Evolutionary conservation across 1,284 basidiomycete species (phyloP).

Genomic region (Irpex lacteus): DNA sequence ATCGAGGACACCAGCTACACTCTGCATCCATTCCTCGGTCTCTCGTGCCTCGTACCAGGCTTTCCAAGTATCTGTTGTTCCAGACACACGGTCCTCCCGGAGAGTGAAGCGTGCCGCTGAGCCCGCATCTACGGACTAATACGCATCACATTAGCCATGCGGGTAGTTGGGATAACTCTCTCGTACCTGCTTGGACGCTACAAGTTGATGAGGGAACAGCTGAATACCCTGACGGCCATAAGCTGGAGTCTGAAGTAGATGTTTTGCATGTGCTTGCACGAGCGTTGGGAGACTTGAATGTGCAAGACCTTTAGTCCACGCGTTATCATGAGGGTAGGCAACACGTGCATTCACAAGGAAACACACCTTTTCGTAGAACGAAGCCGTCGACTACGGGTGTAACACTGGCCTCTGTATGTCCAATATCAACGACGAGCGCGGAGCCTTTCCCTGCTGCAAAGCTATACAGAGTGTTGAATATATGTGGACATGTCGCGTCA

Average conservation of each 20-base stretch:
- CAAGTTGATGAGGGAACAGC: constrained; percentile 83
- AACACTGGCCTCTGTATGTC: constrained; percentile 85
- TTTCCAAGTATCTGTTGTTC: constrained; percentile 79
- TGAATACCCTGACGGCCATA: constrained; percentile 55
- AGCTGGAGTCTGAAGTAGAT: constrained; percentile 52
- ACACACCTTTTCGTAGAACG: constrained; percentile 89
- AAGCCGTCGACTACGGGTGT: constrained; percentile 98
- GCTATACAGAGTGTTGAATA: constrained; percentile 35
- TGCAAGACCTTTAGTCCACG: constrained; percentile 51
- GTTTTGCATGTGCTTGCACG: constrained; percentile 71
- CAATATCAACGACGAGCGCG: constrained; percentile 93
- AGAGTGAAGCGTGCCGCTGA: constrained; percentile 62
- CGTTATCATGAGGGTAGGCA: not conserved
- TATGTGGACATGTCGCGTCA: not conserved
- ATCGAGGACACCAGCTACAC: constrained; percentile 80
- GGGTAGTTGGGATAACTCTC: constrained; percentile 3
- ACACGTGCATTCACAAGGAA: not conserved
- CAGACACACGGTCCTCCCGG: constrained; percentile 71
- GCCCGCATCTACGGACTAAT: constrained; percentile 61
- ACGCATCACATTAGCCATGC: not conserved
- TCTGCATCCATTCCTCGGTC: constrained; percentile 94
- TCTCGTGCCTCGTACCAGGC: constrained; percentile 83
- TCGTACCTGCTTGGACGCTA: constrained; percentile 71
- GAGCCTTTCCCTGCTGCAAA: constrained; percentile 97
- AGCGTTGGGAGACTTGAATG: constrained; percentile 74